Percentiles rank a stretch among this genome's conserved stretches.
phyloP scores from a whole-genome alignment of 1,284 basidiomycete genomes.

The Puccinia horiana region DNA sequence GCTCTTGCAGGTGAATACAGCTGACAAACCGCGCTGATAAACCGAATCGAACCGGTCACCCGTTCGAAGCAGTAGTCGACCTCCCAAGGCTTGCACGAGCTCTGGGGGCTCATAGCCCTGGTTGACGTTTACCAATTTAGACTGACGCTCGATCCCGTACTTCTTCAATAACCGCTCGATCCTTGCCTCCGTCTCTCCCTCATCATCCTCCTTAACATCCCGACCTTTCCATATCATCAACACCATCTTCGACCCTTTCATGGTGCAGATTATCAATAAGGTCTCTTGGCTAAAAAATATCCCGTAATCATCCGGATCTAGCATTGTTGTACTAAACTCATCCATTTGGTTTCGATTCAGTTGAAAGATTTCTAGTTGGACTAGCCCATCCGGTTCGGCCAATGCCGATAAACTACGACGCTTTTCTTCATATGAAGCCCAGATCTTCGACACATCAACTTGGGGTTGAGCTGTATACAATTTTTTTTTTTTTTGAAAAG shows the following conservation, averaged over 20 bases:
- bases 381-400: neutral
- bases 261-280: constrained; percentile 30
- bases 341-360: constrained; percentile 10
- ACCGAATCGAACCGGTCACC: constrained; percentile 37
- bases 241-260: constrained; percentile 24
- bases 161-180: constrained; percentile 42
- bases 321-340: constrained; percentile 38
- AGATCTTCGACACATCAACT: constrained; percentile 1
- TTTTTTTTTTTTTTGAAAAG: neutral
- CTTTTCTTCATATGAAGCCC: constrained; percentile 20
- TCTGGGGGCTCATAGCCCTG: constrained; percentile 42
- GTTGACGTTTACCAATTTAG: constrained; percentile 14
- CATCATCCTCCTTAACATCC: constrained; percentile 13
- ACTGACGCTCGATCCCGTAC: constrained; percentile 37
- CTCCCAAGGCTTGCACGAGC: constrained; percentile 32
- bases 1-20: constrained; percentile 21
- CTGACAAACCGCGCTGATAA: neutral
- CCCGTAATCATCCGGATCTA: constrained; percentile 30
- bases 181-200: constrained; percentile 14
- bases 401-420: neutral
- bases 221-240: constrained; percentile 35
- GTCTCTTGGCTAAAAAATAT: constrained; percentile 33
- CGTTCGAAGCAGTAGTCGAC: constrained; percentile 23
- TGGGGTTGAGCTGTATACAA: neutral
- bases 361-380: constrained; percentile 39